A percentile compares a stretch with the other conserved stretches of the same genome.
Conservation (phyloP, 805 yeast species). For the Wickerhamomyces silvicola region DNA sequence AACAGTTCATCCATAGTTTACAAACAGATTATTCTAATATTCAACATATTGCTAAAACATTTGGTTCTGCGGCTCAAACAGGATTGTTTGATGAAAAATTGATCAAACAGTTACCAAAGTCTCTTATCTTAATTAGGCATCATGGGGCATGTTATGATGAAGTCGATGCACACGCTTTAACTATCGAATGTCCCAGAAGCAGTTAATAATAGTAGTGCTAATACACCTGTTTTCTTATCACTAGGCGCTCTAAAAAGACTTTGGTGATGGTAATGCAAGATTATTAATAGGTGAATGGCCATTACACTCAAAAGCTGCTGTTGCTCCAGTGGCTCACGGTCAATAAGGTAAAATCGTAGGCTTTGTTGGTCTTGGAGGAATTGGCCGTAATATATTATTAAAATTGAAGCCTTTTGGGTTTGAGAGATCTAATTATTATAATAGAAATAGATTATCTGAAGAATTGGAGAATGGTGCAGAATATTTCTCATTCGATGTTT, state of each 20-base stretch:
- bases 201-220: conserved; percentile 69
- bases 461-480: conserved; percentile 66
- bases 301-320: conserved; percentile 42
- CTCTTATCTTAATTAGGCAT: conserved; percentile 50
- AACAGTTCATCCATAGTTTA: conserved; percentile 29
- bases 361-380: conserved; percentile 83
- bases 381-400: conserved; percentile 74
- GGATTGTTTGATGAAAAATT: conserved; percentile 65
- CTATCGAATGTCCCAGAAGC: conserved; percentile 62
- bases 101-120: conserved; percentile 44
- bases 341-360: conserved; percentile 76
- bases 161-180: conserved; percentile 49
- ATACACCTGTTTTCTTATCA: conserved; percentile 56
- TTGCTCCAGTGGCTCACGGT: conserved; percentile 62
- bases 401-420: conserved; percentile 76
- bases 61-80: conserved; percentile 41
- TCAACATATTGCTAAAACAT: conserved; percentile 44
- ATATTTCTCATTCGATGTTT: conserved; percentile 66
- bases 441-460: conserved; percentile 48
- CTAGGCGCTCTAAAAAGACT: conserved; percentile 64
- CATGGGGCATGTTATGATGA: conserved; percentile 78
- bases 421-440: conserved; percentile 61
- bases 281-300: conserved; percentile 62
- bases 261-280: conserved; percentile 49
- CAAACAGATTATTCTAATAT: conserved; percentile 25